Base-by-base conservation (phyloP, 2,329 filamentous ascomycete genomes). In the Cytospora schulzeri region DNA sequence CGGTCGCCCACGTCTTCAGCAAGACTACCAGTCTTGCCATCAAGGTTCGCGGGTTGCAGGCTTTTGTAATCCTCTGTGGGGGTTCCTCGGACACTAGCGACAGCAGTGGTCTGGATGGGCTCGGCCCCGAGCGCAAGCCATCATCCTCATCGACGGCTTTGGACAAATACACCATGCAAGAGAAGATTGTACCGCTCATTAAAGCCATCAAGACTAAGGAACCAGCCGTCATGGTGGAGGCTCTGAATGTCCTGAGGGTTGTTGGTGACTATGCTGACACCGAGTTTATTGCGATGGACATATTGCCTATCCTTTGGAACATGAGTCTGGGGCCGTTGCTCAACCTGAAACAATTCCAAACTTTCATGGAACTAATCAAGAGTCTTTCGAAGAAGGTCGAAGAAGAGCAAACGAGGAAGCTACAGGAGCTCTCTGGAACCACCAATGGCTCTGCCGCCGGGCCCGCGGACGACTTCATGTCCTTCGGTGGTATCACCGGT, bases 131-230 rank as follows among this genome's bases (percentile, higher is more conserved):
- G 57, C 86, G 85, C 71, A 83, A 85, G 64, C 88, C 89, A 73
- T 79, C 83, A 2, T 85, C 84, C 4, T 90, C 86, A 1, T 90
- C 90, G 0, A 92, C 88, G 2, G 93, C 94, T 3, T 81, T 99
- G 31, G 95, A 99, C 79, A 98, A 98, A 76, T 98, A 95, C 73
- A 98, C 95, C 0, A 94, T 99, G 79, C 95, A 99, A 75, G 95
- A 99, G 74, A 98, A 97, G 79, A 91, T 99, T 38, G 86, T 98
- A 0, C 95, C 95, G 0, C 79, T 98, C 5, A 83, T 99, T 66
- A 93, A 91, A 72, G 93, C 84, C 2, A 98, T 99, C 79, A 98
- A 97, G 77, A 99, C 95, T 0, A 98, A 97, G 74, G 95, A 99
- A 75, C 95, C 95, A 0, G 93, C 93, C 9, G 95, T 99, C 12